Evolutionary conservation across 1,284 basidiomycete species (phyloP), one percentile per base, ranked within the genome.

Genomic region (Heimioporus retisporus): DNA sequence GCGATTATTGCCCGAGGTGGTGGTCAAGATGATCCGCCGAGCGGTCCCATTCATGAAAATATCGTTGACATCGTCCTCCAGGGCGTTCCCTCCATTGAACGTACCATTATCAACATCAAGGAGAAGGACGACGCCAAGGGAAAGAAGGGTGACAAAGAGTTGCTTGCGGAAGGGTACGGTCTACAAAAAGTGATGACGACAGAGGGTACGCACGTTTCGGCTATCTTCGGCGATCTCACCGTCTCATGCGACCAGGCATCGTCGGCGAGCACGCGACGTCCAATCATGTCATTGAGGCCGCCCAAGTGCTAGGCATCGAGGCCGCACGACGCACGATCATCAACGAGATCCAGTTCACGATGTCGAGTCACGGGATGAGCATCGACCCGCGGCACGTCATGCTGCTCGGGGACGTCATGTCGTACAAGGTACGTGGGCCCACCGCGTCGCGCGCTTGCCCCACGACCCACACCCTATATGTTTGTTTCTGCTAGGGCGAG

Each of bases 311-410:
- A 15, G 98, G 98, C 58, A 99, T 99, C 70, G 98, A 99, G 79
- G 97, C 98, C 3, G 97, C 98, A 11, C 89, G 98, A 68, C 86
- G 88, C 67, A 98, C 96, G 7, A 98, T 99, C 79, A 94, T 98
- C 82, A 94, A 97, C 77, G 96, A 99, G 81, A 98, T 99, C 74
- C 94, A 98, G 79, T 94, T 94, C 77, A 99, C 96, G 6, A 99
- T 99, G 98, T 89, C 91, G 70, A 94, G 92, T 63, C 98, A 99
- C 84, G 96, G 97, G 73, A 97, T 99, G 95, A 96, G 92, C 68
- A 99, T 99, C 75, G 98, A 99, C 80, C 97, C 97, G 66, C 94
- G 98, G 64, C 98, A 99, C 81, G 96, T 99, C 75, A 99, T 99
- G 96, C 84, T 99, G 60, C 88, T 99, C 16, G 98, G 97, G 58